Evolutionary conservation across 768 basidiomycete genomes (phyloP).

Genomic region (Termitomyces sp.): DNA sequence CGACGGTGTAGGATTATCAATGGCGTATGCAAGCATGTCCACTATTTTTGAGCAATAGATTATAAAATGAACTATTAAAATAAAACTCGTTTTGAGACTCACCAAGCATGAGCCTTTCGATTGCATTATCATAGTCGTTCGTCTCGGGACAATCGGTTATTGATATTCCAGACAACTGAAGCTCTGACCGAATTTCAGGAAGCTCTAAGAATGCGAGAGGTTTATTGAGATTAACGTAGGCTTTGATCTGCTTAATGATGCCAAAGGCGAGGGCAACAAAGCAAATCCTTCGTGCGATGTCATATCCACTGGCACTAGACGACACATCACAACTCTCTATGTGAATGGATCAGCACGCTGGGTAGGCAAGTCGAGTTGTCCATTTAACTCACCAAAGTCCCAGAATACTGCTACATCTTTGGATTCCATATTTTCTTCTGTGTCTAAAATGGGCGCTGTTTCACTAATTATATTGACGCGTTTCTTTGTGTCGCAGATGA

Average conservation of each 20-base stretch:
- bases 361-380: neutral
- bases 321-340: conserved; percentile 41
- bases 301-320: conserved; percentile 36
- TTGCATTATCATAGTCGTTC: conserved; percentile 29
- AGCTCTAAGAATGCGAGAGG: conserved; percentile 24
- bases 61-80: neutral
- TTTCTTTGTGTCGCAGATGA: too few species aligned
- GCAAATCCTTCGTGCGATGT: conserved; percentile 40
- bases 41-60: conserved; percentile 31
- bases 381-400: conserved; percentile 4
- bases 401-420: conserved; percentile 8
- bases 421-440: neutral
- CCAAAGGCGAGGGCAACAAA: conserved; percentile 45
- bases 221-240: conserved; percentile 46
- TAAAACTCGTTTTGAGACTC: conserved; percentile 19
- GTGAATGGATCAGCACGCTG: neutral
- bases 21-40: conserved; percentile 61
- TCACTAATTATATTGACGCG: too few species aligned
- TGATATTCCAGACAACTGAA: conserved; percentile 45
- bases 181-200: conserved; percentile 34
- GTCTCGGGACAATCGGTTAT: conserved; percentile 30
- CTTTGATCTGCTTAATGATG: conserved; percentile 46
- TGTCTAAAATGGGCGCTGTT: neutral
- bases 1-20: conserved; percentile 42
- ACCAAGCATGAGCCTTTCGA: conserved; percentile 46